Base-by-base conservation (phyloP, 2,329 filamentous ascomycete genomes). In the Colletotrichum australisinense region DNA sequence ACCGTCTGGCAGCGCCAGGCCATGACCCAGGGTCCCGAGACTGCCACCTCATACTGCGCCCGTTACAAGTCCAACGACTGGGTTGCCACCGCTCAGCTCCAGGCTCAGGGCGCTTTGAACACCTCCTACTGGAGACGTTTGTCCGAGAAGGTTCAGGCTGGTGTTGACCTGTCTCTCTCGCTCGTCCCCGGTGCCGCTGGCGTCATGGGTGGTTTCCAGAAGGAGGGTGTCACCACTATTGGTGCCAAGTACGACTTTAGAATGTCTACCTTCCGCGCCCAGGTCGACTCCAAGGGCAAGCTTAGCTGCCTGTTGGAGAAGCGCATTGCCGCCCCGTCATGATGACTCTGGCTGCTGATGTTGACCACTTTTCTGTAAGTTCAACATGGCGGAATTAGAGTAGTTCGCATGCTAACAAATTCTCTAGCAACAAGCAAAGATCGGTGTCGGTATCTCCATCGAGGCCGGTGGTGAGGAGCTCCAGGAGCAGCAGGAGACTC, bases 171-270 rank as follows among this genome's bases (percentile, higher is more conserved):
- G 88, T 97, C 95, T 83, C 89, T 99, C 73, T 93, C 95, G 76
- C 93, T 98, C 77, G 91, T 91, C 38, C 88, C 90, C 32, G 88
- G 90, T 68, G 85, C 87, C 65, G 90, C 90, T 65, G 90, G 91
- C 75, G 86, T 94, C 84, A 95, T 97, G 91, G 94, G 94, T 79
- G 91, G 91, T 59, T 83, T 92, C 67, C 90, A 92, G 83, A 96
- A 95, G 84, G 95, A 99, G 84, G 97, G 97, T 69, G 90, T 94
- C 74, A 95, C 97, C 67, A 95, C 95, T 67, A 90, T 98, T 79
- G 97, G 96, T 80, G 94, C 95, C 82, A 99, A 99, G 86, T 99
- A 99, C 86, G 96, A 98, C 83, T 99, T 99, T 91, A 91, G 94
- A 81, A 94, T 95, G 86, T 97, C 94, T 68, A 97, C 95, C 63